Evolutionary conservation across 1,284 basidiomycete genomes (phyloP), one percentile per base, ranked within the genome.

Genomic region (Ustilago crameri): DNA sequence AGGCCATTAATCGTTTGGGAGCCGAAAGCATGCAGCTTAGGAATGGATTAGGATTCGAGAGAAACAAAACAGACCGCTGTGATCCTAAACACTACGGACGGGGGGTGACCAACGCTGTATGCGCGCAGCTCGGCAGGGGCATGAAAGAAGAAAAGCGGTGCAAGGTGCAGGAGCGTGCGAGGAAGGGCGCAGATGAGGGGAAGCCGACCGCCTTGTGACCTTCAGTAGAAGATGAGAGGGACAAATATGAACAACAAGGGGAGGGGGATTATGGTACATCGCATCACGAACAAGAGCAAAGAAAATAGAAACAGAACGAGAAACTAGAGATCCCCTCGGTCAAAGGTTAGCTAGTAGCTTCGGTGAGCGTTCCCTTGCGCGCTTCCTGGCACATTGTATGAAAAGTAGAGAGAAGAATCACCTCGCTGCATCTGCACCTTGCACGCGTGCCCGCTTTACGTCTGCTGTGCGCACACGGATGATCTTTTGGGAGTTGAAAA

Each of bases 191-290:
- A 32, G 30, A 30, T 18, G 23, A 26, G 27, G 40, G 26, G 32
- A 37, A n/a, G n/a, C n/a, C n/a, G 24, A 50, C 46, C 52, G 47
- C 27, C 59, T 50, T 54, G 41, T 20, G 59, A 54, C 47, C 51
- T 51, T n/a, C 17, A 14, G 7, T 5, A 37, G 35, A 37, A 17
- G 35, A 30, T 15, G 35, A 18, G 17, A 26, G 37, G 41, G 54
- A 35, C 41, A 54, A 51, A 56, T 47, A 51, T 51, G 26, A 27
- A 52, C 43, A 59, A 26, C n/a, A 30, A 9, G 51, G 35, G 52
- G 30, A 26, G n/a, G 40, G 45, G 40, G 51, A 45, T 18, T 68
- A 61, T 53, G 51, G 47, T 68, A 64, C 66, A 64, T 12, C 30
- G 30, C 30, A 30, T 30, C 30, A 30, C 12, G 35, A 37, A 64